Evolutionary conservation across 495 filamentous ascomycete genomes (phyloP).

Genomic region (Apodospora peruviana): DNA sequence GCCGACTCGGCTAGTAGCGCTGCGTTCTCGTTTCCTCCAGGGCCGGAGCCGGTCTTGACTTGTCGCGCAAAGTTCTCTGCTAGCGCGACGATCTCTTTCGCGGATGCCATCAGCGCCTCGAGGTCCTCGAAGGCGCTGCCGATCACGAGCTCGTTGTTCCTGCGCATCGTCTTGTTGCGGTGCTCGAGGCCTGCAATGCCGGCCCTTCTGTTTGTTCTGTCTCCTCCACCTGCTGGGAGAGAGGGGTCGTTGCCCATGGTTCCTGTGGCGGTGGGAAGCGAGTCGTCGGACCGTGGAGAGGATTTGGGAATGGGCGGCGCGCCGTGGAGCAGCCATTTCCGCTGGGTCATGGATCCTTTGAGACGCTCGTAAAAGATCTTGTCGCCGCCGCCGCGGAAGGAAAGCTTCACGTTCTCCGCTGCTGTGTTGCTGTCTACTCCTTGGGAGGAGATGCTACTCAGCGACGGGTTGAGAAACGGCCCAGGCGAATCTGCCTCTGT

Average conservation of each 20-base stretch:
- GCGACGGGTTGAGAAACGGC: conserved; percentile 46
- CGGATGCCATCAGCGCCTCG: conserved; percentile 92
- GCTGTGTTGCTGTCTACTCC: conserved; percentile 5
- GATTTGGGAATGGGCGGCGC: conserved; percentile 85
- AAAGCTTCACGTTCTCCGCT: conserved; percentile 78
- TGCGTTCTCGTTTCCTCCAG: conserved; percentile 57
- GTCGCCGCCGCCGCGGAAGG: conserved; percentile 83
- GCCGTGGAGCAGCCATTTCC: conserved; percentile 92
- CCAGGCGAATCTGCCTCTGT: conserved; percentile 67
- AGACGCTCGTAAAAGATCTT: conserved; percentile 87
- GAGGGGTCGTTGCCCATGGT: conserved; percentile 47
- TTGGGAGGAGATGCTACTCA: conserved; percentile 11
- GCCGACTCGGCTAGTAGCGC: conserved; percentile 77
- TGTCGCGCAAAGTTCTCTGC: conserved; percentile 81
- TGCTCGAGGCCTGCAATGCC: conserved; percentile 92
- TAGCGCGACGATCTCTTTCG: conserved; percentile 89
- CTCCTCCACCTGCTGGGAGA: conserved; percentile 30
- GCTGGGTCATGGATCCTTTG: conserved; percentile 78
- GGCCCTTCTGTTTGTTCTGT: too few species aligned
- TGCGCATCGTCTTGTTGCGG: conserved; percentile 71
- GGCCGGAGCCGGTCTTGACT: conserved; percentile 48
- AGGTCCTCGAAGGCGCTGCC: conserved; percentile 95
- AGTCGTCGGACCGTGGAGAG: conserved; percentile 31
- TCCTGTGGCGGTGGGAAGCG: conserved; percentile 44
- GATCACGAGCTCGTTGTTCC: conserved; percentile 88